phyloP scores from a whole-genome alignment of 306 rosid genomes.

The Gleditsia sinensis region DNA sequence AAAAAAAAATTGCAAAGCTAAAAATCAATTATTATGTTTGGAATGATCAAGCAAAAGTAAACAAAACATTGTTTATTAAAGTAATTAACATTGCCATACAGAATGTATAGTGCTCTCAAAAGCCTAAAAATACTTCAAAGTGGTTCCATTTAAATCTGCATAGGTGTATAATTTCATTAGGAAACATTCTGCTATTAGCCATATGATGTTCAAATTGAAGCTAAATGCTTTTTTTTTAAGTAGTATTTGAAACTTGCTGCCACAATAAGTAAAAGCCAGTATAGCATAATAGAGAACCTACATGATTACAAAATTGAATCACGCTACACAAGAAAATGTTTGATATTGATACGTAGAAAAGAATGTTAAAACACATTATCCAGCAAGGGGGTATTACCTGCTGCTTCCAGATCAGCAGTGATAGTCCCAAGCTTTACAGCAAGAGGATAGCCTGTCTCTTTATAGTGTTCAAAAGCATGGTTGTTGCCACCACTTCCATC shows the following conservation, averaged over 20 bases:
- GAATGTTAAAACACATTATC: conserved; percentile 12
- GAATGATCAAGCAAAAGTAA: neutral
- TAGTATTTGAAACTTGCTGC: neutral
- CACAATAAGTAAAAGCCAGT: neutral
- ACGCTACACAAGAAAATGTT: neutral
- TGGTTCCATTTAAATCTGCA: neutral
- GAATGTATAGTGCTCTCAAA: neutral
- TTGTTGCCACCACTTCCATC: conserved; percentile 96
- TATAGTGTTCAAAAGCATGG: conserved; percentile 87
- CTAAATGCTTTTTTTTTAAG: neutral
- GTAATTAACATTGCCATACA: neutral
- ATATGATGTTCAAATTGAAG: conserved; percentile 15
- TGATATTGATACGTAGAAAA: neutral
- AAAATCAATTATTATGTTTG: neutral
- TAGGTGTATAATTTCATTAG: neutral
- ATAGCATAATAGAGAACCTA: neutral
- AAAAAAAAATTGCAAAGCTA: neutral
- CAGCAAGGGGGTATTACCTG: conserved; percentile 64
- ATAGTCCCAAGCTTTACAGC: conserved; percentile 97
- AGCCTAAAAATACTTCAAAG: neutral
- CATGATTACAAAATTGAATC: neutral
- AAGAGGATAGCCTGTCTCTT: conserved; percentile 82
- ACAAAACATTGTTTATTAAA: neutral
- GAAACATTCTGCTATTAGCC: neutral
- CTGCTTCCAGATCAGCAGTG: conserved; percentile 94